Percentiles rank a stretch among this genome's conserved stretches.
Conservation (phyloP, 1,139 yeast species). For the Candida mesenterica region DNA sequence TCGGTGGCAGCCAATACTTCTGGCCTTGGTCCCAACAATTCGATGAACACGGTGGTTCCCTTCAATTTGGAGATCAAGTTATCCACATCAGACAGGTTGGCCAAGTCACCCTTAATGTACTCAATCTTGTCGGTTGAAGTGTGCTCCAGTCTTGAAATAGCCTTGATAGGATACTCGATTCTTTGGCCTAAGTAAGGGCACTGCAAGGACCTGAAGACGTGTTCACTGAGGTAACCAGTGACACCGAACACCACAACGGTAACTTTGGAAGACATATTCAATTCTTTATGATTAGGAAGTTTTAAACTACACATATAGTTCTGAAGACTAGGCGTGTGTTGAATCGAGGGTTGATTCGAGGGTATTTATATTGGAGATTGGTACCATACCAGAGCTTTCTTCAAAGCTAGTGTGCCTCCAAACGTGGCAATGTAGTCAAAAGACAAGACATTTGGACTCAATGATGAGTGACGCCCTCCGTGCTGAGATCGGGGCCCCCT, state of each 20-base stretch:
- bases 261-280: neutral
- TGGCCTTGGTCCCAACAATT: slow-evolving; percentile 34
- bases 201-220: slow-evolving; percentile 44
- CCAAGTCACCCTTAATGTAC: slow-evolving; percentile 32
- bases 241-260: slow-evolving; percentile 52
- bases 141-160: slow-evolving; percentile 44
- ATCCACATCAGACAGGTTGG: slow-evolving; percentile 18
- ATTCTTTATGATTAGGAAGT: too few relatives aligned
- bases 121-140: slow-evolving; percentile 37
- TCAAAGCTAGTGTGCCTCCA: too few relatives aligned
- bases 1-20: slow-evolving; percentile 24
- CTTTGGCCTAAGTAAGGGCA: slow-evolving; percentile 43
- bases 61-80: slow-evolving; percentile 32
- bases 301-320: too few relatives aligned
- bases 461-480: too few relatives aligned
- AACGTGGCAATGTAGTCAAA: too few relatives aligned
- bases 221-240: slow-evolving; percentile 51
- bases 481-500: too few relatives aligned
- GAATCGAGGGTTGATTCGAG: too few relatives aligned
- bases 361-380: too few relatives aligned
- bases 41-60: slow-evolving; percentile 53
- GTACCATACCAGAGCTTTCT: too few relatives aligned
- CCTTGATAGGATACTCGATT: slow-evolving; percentile 49
- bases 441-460: too few relatives aligned
- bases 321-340: too few relatives aligned